These are phyloP conservation scores for Torulaspora franciscae DNA, from an alignment of 805 yeast species.

Conservation along the genomic window DNA sequence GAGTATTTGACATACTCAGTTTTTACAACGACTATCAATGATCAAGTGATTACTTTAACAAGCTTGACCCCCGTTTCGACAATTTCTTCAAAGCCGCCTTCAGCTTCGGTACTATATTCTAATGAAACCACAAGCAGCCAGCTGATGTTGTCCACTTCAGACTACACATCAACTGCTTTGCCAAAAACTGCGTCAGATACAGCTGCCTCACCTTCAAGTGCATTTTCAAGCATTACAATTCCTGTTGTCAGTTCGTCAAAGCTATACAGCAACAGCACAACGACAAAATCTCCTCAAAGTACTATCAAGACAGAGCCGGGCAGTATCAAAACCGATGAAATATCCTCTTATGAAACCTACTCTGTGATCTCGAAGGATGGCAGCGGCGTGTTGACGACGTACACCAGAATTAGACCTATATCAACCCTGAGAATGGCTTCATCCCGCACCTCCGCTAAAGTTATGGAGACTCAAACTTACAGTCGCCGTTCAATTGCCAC, in stretches of 20 bases:
- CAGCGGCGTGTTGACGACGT: conserved; percentile 21
- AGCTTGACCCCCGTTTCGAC: conserved; percentile 18
- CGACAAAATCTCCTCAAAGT: neutral
- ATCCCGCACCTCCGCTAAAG: neutral
- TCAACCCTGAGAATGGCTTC: neutral
- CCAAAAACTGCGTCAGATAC: neutral
- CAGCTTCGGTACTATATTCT: neutral
- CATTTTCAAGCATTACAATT: too few species aligned
- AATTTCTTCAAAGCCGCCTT: neutral
- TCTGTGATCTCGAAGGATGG: conserved; percentile 23
- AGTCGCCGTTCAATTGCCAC: conserved; percentile 12
- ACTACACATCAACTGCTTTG: neutral
- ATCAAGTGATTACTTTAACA: conserved; percentile 18
- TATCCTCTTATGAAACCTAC: conserved; percentile 3
- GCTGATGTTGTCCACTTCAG: too few species aligned
- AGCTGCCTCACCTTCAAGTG: neutral
- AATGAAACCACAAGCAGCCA: neutral
- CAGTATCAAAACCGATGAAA: neutral
- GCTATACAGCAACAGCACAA: neutral
- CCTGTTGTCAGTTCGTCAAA: neutral
- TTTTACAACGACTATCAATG: conserved; percentile 16
- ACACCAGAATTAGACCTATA: conserved; percentile 20
- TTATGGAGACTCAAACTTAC: neutral
- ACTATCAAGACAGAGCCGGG: neutral
- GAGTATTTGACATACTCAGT: conserved; percentile 15